Percentiles rank a stretch among this genome's conserved stretches.
Conservation (phyloP, 257 asterid species). For the Nyctanthes arbortristis region DNA sequence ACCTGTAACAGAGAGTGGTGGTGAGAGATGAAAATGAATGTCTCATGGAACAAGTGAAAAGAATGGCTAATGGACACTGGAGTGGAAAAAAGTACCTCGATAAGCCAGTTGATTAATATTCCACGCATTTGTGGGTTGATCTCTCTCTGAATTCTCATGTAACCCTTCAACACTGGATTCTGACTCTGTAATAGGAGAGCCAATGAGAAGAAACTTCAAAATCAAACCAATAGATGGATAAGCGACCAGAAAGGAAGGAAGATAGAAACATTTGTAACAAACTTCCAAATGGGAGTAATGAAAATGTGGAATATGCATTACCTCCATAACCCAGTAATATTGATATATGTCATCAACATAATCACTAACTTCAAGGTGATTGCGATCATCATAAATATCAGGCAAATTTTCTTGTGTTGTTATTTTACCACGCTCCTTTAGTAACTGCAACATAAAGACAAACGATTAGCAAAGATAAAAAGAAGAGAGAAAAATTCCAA, state of each 20-base stretch:
- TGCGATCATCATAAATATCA: constrained; percentile 68
- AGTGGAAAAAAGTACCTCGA: constrained; percentile 55
- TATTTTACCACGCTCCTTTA: constrained; percentile 40
- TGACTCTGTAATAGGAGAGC: constrained; percentile 51
- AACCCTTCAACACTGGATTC: constrained; percentile 53
- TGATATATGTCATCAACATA: constrained; percentile 91
- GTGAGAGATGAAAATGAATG: constrained; percentile 13
- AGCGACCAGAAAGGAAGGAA: constrained; percentile 8
- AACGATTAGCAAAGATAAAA: constrained; percentile 22
- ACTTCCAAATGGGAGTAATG: constrained; percentile 10
- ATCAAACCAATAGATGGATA: neutral
- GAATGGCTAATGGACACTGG: constrained; percentile 7
- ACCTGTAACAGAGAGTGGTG: constrained; percentile 50
- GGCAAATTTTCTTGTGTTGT: constrained; percentile 53
- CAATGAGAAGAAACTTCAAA: too few species aligned
- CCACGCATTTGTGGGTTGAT: constrained; percentile 92
- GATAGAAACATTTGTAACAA: neutral
- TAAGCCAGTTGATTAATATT: constrained; percentile 90
- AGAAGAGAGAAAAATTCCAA: constrained; percentile 1
- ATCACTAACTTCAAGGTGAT: constrained; percentile 88
- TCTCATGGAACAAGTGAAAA: constrained; percentile 18
- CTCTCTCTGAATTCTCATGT: constrained; percentile 59
- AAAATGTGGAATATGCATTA: constrained; percentile 25
- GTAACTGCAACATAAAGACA: constrained; percentile 35
- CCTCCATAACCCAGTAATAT: constrained; percentile 98